Conservation (phyloP, 148 eudicot genomes). For the Hydrangea macrophylla region DNA sequence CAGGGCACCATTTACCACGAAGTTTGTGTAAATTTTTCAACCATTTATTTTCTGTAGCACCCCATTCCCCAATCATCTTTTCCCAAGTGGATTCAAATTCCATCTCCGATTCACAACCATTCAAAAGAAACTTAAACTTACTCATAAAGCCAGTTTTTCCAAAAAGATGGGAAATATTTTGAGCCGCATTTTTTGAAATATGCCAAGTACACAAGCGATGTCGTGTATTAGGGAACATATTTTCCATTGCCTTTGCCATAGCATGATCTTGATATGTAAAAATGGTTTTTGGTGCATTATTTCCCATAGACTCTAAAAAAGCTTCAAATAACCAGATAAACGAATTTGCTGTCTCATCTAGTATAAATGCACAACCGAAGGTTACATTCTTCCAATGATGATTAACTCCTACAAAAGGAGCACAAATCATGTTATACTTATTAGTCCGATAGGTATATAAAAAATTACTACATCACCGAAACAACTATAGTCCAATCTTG, state of each 20-base stretch:
- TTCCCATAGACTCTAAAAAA: not conserved
- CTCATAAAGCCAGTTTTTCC: not conserved
- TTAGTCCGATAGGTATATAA: not conserved
- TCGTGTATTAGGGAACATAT: not conserved
- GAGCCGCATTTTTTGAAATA: not conserved
- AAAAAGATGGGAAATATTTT: not conserved
- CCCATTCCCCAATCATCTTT: not conserved
- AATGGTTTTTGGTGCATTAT: not conserved
- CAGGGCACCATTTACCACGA: not conserved
- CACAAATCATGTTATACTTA: conserved; percentile 1
- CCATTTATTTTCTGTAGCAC: not conserved
- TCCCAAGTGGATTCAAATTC: not conserved
- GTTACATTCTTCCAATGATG: too few relatives aligned
- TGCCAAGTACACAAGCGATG: not conserved
- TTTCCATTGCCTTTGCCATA: not conserved
- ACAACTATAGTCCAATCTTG: not conserved
- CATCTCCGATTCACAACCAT: not conserved
- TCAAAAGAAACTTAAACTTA: not conserved
- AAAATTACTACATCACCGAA: not conserved
- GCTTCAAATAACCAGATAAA: not conserved
- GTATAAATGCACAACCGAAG: too few relatives aligned
- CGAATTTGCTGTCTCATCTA: not conserved
- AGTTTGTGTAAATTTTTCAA: not conserved
- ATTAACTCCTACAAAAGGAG: not conserved
- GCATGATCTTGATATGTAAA: not conserved